Base-by-base conservation (phyloP, 169 alveolate genomes). In the Cystoisospora suis region DNA sequence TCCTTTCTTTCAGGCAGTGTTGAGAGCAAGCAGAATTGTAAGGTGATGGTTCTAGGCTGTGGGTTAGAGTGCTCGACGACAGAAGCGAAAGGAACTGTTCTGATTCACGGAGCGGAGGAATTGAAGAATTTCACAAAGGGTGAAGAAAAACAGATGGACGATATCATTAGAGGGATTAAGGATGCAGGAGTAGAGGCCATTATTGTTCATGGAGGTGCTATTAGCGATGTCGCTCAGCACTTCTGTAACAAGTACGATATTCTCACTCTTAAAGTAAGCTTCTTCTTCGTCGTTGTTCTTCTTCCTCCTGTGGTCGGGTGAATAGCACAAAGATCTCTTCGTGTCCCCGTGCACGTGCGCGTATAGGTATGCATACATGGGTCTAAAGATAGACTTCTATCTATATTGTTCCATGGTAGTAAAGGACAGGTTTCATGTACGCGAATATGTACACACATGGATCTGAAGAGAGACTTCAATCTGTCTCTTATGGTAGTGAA, bases 51-150 rank as follows among this genome's bases (percentile, higher is more conserved):
- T 45, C 96, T 97, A 86, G 98, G 99, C 91, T 97, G 99, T 90
- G 99, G 99, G 69, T 95, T 99, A 36, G 99, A 99, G 90, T 94
- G 91, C 65, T 45, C 92, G 5, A 75, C 96, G 44, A 98, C 99
- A 27, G 99, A 99, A 91, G 98, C 99, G 29, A 98, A 98, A 95
- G 99, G 99, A 92, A 99, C 99, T 6, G 99, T 99, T 38, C 96
- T 99, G 49, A 93, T 99, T 58, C 98, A 97, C 93, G 98, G 96
- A 40, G 99, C 99, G 23, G 98, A 98, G 89, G 99, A 99, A 87
- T 97, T 98, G 81, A 86, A 92, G 92, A 90, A 91, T 88, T 94
- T 93, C 86, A 90, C 94, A 40, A 94, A 94, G 94, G 95, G 95
- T 27, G 96, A 94, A 89, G 95, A 93, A 88, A 42, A 72, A 7